Base-by-base conservation (phyloP, 1,284 basidiomycete genomes). In the Fomitopsis pinicola region DNA sequence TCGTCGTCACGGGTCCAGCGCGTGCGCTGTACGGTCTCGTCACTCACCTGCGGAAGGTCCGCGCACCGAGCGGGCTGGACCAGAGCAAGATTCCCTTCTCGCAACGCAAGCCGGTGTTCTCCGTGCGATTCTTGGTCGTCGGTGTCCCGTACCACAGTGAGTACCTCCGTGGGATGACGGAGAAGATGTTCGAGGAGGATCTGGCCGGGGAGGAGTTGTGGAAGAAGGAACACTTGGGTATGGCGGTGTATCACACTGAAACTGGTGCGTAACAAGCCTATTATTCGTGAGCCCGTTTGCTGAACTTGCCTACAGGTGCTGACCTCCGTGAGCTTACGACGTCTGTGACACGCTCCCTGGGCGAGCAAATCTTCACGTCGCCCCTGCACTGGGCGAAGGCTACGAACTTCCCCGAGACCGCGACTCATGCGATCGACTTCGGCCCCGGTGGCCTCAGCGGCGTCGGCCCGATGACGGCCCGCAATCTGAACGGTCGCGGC, bases 391-490 rank as follows among this genome's bases (percentile, higher is more conserved):
- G 97, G 97, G 80, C 83, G 55, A 88, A 89, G 72, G 95, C 95
- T 4, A 95, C 92, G 40, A 81, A 88, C 69, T 97, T 96, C 85
- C 92, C 94, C 1, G 82, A 89, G 60, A 84, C 88, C 9, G 94
- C 95, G 0, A 98, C 97, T 4, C 97, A 99, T 75, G 91, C 94
- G 6, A 79, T 99, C 68, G 97, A 98, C 77, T 98, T 99, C 72
- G 97, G 97, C 62, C 94, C 97, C 1, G 97, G 97, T 65, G 96
- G 96, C 36, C 74, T 93, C 62, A 94, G 91, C 67, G 97, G 97
- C 54, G 97, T 98, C 69, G 96, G 96, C 55, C 89, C 91, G 59
- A 82, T 98, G 57, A 96, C 95, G 40, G 87, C 91, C 7, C 88
- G 92, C 67, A 96, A 95, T 76, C 81, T 96, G 54, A 95, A 97